Percentiles rank a stretch among this genome's conserved stretches.
phyloP scores from a whole-genome alignment of 805 yeast genomes.

The Lipomyces sp. region DNA sequence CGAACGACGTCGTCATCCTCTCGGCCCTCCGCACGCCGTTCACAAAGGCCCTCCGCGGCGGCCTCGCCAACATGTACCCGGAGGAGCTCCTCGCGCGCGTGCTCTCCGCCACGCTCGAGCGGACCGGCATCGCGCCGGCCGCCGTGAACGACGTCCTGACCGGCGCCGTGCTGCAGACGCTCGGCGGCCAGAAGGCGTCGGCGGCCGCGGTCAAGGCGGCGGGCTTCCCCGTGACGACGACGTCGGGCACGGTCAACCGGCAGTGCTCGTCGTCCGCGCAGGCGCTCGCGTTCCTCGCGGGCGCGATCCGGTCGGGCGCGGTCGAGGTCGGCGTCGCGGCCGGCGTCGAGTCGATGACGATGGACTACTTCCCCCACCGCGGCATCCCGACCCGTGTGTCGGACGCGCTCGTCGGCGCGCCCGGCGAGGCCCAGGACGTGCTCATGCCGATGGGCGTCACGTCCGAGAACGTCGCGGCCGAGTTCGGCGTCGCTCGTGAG shows the following conservation, averaged over 20 bases:
- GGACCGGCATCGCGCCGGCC: slow-evolving; percentile 33
- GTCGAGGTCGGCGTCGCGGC: slow-evolving; percentile 41
- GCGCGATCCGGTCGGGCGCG: slow-evolving; percentile 38
- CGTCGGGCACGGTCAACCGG: slow-evolving; percentile 41
- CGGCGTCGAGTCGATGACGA: slow-evolving; percentile 46
- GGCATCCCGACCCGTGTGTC: slow-evolving; percentile 41
- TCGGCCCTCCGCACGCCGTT: slow-evolving; percentile 42
- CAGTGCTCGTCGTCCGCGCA: slow-evolving; percentile 45
- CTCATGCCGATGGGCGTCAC: slow-evolving; percentile 87
- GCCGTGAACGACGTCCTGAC: slow-evolving; percentile 41
- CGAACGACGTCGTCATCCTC: slow-evolving; percentile 39
- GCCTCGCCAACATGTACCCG: slow-evolving; percentile 40
- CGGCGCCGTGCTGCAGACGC: slow-evolving; percentile 41
- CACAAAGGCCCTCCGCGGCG: slow-evolving; percentile 41
- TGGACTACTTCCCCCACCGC: slow-evolving; percentile 43
- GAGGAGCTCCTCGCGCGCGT: slow-evolving; percentile 40
- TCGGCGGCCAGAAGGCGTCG: slow-evolving; percentile 43
- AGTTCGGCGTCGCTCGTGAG: slow-evolving; percentile 54
- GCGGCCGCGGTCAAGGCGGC: slow-evolving; percentile 40
- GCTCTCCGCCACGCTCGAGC: slow-evolving; percentile 36
- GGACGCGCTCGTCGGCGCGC: slow-evolving; percentile 41
- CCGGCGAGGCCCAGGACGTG: slow-evolving; percentile 56
- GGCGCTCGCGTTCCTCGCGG: slow-evolving; percentile 40
- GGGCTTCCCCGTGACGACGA: slow-evolving; percentile 40
- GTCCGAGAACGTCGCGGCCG: slow-evolving; percentile 71